phyloP scores from a whole-genome alignment of 352 stramenopile genomes.

The Saprolegnia parasitica region DNA sequence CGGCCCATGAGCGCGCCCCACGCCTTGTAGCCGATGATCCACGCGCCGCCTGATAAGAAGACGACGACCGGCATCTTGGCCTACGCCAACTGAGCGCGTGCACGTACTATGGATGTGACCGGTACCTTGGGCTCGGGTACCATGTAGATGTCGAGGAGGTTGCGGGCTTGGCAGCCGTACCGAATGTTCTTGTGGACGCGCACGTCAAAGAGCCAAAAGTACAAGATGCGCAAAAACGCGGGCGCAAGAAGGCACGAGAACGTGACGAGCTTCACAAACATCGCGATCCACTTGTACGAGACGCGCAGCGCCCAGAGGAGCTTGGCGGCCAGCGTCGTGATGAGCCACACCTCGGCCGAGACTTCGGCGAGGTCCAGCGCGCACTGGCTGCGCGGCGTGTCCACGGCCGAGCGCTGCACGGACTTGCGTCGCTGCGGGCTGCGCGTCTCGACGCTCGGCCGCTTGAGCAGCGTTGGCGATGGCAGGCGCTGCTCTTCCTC shows the following conservation, averaged over 20 bases:
- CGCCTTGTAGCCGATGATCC: conserved; percentile 92
- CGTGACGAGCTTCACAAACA: conserved; percentile 50
- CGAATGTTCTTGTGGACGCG: conserved; percentile 78
- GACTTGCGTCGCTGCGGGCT: neutral
- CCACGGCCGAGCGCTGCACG: neutral
- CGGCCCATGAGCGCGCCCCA: conserved; percentile 85
- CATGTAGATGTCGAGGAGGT: conserved; percentile 85
- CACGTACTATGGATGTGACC: neutral
- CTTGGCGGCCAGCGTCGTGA: conserved; percentile 64
- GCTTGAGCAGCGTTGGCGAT: neutral
- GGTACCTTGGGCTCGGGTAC: conserved; percentile 34
- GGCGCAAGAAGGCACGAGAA: conserved; percentile 59
- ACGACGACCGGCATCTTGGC: conserved; percentile 68
- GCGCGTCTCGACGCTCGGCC: neutral
- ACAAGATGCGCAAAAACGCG: conserved; percentile 47
- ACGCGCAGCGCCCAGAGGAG: conserved; percentile 63
- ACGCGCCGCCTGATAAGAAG: conserved; percentile 86
- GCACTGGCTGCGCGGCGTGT: conserved; percentile 7
- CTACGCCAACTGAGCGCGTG: conserved; percentile 29
- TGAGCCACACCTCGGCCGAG: conserved; percentile 39
- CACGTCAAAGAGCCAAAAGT: conserved; percentile 51
- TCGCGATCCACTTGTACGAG: conserved; percentile 68
- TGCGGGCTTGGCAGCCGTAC: conserved; percentile 65
- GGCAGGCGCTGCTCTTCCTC: too few relatives aligned
- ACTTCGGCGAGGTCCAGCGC: conserved; percentile 21